phyloP scores from a whole-genome alignment of 768 basidiomycete species.

The Lentinula sp. region DNA sequence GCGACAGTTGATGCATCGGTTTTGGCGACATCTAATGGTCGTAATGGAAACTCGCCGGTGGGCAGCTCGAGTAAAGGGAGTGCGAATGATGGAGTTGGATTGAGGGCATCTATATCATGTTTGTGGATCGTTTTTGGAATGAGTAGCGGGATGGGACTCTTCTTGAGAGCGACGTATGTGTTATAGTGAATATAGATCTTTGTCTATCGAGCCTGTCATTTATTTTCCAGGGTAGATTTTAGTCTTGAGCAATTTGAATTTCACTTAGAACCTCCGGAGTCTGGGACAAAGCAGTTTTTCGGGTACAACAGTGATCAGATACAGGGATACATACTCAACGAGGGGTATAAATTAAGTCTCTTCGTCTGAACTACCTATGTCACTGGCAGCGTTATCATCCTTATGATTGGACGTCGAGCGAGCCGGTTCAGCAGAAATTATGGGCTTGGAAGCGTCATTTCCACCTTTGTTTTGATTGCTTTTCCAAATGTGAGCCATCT shows the following conservation, averaged over 20 bases:
- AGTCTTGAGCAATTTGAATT: too few species aligned
- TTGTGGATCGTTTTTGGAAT: not conserved
- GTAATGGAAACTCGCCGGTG: constrained; percentile 1
- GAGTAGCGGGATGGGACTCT: not conserved
- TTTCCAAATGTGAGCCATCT: constrained; percentile 93
- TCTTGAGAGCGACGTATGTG: not conserved
- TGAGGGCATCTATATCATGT: not conserved
- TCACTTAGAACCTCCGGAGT: not conserved
- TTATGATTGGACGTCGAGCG: constrained; percentile 8
- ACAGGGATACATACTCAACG: not conserved
- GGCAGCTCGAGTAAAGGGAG: constrained; percentile 20
- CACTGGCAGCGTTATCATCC: constrained; percentile 35
- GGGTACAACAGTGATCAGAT: not conserved
- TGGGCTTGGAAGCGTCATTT: constrained; percentile 22
- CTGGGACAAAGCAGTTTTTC: not conserved
- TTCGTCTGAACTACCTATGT: constrained; percentile 50
- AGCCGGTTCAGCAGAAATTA: constrained; percentile 27
- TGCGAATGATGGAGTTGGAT: not conserved
- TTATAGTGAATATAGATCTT: not conserved
- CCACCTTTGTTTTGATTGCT: constrained; percentile 37
- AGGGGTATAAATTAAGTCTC: constrained; percentile 15
- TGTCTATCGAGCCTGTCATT: not conserved
- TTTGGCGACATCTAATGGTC: constrained; percentile 63
- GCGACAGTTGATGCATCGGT: constrained; percentile 46
- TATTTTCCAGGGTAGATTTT: not conserved